These are phyloP conservation scores for Artemisia tridentata DNA, from an alignment of 129 eudicot species.

Conservation along the genomic window DNA sequence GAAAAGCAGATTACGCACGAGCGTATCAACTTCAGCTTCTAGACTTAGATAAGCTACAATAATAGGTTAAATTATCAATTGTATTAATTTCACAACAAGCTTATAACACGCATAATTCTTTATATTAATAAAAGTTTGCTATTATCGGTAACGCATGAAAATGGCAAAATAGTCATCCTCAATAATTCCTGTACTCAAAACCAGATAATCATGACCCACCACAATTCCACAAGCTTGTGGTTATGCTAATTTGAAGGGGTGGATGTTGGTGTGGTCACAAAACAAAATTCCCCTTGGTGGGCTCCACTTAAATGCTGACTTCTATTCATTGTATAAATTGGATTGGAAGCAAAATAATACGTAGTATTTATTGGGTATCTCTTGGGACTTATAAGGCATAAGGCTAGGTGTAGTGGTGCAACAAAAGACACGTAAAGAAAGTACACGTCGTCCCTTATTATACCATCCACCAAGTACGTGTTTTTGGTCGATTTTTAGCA, in stretches of 20 bases:
- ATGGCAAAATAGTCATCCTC: slow-evolving; percentile 27
- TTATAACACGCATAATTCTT: too few species aligned
- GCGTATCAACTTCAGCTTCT: too few species aligned
- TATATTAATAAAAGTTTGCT: background rate
- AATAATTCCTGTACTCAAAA: slow-evolving; percentile 33
- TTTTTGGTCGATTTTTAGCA: too few species aligned
- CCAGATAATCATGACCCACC: slow-evolving; percentile 25
- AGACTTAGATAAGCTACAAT: too few species aligned
- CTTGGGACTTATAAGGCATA: too few species aligned
- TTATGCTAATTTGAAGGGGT: slow-evolving; percentile 23
- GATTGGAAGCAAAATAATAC: slow-evolving; percentile 1
- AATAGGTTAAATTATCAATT: too few species aligned
- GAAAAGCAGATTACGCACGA: too few species aligned
- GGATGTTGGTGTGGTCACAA: slow-evolving; percentile 13
- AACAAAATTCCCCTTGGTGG: slow-evolving; percentile 32
- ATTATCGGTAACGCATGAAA: slow-evolving; percentile 26
- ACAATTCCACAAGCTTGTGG: slow-evolving; percentile 27
- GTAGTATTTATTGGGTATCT: background rate
- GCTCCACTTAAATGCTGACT: slow-evolving; percentile 32
- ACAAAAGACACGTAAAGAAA: too few species aligned
- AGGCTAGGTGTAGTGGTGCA: too few species aligned
- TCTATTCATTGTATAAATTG: background rate
- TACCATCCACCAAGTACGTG: too few species aligned
- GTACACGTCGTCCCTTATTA: too few species aligned
- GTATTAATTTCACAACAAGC: too few species aligned